A percentile compares a stretch with the other conserved stretches of the same genome.
Conservation (phyloP, 345 rosid genomes). For the Populus davidiana region DNA sequence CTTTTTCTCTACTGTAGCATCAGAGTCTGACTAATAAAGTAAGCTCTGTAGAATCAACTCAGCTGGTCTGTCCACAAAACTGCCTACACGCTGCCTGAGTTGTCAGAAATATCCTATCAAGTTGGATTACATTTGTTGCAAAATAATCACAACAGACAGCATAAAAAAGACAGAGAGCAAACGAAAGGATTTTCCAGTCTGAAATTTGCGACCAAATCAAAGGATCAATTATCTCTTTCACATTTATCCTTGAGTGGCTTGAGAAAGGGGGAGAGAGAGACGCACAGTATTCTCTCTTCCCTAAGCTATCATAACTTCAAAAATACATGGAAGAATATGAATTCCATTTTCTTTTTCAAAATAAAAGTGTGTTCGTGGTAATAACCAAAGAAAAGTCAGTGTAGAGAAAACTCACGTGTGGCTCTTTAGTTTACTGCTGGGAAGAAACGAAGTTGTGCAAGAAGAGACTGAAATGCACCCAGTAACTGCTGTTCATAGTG, state of each 20-base stretch:
- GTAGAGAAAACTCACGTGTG: not conserved
- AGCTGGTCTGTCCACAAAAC: not conserved
- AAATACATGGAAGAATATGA: not conserved
- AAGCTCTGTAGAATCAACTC: not conserved
- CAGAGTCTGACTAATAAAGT: not conserved
- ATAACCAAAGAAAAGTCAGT: not conserved
- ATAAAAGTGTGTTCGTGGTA: not conserved
- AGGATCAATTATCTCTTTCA: not conserved
- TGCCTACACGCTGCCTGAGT: not conserved
- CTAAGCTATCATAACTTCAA: not conserved
- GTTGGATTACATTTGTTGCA: not conserved
- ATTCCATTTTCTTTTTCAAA: not conserved
- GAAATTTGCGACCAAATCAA: constrained; percentile 3
- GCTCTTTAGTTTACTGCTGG: not conserved
- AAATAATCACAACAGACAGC: not conserved
- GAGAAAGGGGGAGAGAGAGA: not conserved
- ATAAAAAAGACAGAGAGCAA: not conserved
- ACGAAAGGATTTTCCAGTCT: not conserved
- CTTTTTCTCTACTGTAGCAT: not conserved
- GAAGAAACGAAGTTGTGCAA: not conserved
- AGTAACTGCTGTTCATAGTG: not conserved
- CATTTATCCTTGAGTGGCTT: not conserved
- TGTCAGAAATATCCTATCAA: constrained; percentile 5
- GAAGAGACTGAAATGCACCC: not conserved
- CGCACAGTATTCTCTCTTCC: not conserved